These are phyloP conservation scores for Zopfochytrium polystomum DNA, from an alignment of 371 early-diverging fungal species.

Conservation along the genomic window DNA sequence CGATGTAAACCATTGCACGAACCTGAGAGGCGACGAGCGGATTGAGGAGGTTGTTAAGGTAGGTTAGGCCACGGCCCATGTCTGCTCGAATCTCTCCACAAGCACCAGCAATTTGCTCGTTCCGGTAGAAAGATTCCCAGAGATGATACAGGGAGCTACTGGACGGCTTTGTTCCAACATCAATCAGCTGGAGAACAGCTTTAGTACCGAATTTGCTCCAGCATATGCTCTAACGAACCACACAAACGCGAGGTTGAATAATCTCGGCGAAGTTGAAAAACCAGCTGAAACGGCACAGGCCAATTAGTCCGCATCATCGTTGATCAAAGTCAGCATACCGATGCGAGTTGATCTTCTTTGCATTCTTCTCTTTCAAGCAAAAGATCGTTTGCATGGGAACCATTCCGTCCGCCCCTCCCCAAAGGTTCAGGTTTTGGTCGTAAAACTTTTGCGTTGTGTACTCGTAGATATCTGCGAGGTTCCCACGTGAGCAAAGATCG, in stretches of 20 bases:
- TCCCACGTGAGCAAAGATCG: too few species aligned
- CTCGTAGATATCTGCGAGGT: conserved; percentile 89
- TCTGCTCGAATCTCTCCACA: conserved; percentile 93
- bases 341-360: too few species aligned
- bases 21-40: conserved; percentile 68
- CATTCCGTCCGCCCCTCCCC: conserved; percentile 8
- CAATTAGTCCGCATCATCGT: neutral
- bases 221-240: conserved; percentile 50
- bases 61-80: conserved; percentile 47
- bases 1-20: neutral
- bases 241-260: too few species aligned
- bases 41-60: conserved; percentile 37
- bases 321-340: conserved; percentile 56
- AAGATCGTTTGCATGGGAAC: conserved; percentile 84
- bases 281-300: neutral
- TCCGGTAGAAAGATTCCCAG: conserved; percentile 74
- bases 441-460: conserved; percentile 82
- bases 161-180: conserved; percentile 88
- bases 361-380: conserved; percentile 71
- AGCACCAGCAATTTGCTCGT: conserved; percentile 78
- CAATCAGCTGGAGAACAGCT: conserved; percentile 59
- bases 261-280: too few species aligned
- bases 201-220: conserved; percentile 50
- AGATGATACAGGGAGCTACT: conserved; percentile 77
- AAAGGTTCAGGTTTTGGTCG: conserved; percentile 34